Conservation (phyloP, 768 basidiomycete genomes). For the Lactarius quietus region DNA sequence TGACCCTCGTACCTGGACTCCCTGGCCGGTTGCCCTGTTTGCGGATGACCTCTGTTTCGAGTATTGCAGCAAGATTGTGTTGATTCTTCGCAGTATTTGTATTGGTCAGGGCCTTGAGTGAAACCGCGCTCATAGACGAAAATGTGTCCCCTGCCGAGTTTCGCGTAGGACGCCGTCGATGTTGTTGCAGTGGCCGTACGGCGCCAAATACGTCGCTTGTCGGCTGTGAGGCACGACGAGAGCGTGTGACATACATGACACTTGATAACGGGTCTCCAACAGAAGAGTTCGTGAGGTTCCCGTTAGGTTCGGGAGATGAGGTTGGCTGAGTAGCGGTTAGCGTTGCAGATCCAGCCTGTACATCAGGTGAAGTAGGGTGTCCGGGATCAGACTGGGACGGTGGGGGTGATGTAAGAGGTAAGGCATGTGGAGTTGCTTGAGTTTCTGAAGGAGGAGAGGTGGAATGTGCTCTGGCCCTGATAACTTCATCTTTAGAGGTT, state of each 20-base stretch:
- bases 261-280: neutral
- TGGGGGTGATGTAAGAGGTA: neutral
- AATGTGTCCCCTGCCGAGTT: conserved; percentile 41
- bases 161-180: conserved; percentile 9
- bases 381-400: neutral
- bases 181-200: conserved; percentile 10
- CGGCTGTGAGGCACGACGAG: conserved; percentile 27
- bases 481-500: neutral
- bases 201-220: conserved; percentile 40
- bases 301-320: neutral
- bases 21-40: conserved; percentile 70
- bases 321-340: neutral
- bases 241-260: conserved; percentile 15
- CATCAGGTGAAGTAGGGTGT: neutral
- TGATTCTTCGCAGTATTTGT: conserved; percentile 75
- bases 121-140: conserved; percentile 63
- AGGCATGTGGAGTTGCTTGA: neutral
- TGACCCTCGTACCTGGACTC: conserved; percentile 73
- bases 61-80: conserved; percentile 48
- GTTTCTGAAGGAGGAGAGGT: conserved; percentile 3
- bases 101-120: conserved; percentile 65
- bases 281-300: neutral
- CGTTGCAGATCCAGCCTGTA: neutral
- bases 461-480: neutral
- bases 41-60: conserved; percentile 68